These are phyloP conservation scores for Coix lacrymajobi DNA, from an alignment of 176 grass and related monocot species.

Conservation along the genomic window DNA sequence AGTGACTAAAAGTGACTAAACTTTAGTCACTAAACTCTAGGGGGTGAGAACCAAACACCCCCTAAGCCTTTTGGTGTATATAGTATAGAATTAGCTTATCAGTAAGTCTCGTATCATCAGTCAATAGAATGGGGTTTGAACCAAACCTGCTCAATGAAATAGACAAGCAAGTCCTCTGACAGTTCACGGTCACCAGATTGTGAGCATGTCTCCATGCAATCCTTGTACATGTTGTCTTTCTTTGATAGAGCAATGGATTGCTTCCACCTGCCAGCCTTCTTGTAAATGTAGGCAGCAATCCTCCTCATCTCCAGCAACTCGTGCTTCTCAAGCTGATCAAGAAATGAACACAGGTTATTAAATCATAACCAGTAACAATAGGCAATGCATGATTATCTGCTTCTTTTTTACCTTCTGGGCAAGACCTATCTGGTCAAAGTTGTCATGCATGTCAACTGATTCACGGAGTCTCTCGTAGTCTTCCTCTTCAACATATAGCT, in stretches of 20 bases:
- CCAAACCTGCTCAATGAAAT: constrained; percentile 91
- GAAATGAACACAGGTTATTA: constrained; percentile 16
- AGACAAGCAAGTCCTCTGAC: constrained; percentile 84
- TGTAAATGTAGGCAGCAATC: constrained; percentile 98
- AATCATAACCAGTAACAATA: constrained; percentile 5
- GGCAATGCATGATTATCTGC: neutral
- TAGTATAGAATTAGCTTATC: neutral
- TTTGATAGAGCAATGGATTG: constrained; percentile 91
- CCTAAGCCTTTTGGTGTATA: neutral
- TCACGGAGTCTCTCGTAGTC: constrained; percentile 91
- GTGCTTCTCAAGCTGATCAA: constrained; percentile 86
- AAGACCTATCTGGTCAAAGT: constrained; percentile 99
- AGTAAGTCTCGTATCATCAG: neutral
- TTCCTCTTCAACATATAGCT: constrained; percentile 95
- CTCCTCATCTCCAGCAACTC: constrained; percentile 98
- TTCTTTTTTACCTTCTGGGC: constrained; percentile 75
- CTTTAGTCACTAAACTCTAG: no score
- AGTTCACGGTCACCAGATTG: constrained; percentile 87
- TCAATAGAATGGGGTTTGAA: neutral
- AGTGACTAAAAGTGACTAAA: no score
- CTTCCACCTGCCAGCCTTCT: constrained; percentile 99
- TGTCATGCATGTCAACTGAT: constrained; percentile 98
- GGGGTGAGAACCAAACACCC: no score
- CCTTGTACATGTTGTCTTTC: constrained; percentile 98
- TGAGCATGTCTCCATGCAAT: constrained; percentile 98